Conservation (phyloP, 164 flowering plant genomes). For the Litsea cubeba region DNA sequence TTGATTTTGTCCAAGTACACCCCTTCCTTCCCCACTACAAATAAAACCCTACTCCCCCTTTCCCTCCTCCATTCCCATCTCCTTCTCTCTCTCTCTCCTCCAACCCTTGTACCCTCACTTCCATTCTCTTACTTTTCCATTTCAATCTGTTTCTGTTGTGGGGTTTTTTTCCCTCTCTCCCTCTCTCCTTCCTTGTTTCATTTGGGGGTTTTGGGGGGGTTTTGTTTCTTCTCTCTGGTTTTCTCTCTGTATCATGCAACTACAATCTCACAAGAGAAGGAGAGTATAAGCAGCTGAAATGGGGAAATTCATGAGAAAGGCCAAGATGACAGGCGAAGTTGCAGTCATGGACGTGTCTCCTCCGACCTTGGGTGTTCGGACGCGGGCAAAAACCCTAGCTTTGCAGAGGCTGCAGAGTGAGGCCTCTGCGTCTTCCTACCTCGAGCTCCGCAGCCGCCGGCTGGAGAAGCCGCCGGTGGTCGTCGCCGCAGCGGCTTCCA, state of each 20-base stretch:
- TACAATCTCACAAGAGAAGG: too few species aligned
- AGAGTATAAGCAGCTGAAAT: conserved; percentile 18
- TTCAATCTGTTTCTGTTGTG: background rate
- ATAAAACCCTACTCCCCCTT: background rate
- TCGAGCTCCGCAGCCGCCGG: conserved; percentile 71
- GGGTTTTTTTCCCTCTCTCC: background rate
- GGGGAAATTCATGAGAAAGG: conserved; percentile 81
- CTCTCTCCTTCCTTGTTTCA: background rate
- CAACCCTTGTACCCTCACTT: background rate
- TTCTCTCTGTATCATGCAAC: background rate
- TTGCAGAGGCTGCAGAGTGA: conserved; percentile 40
- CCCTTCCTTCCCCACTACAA: background rate
- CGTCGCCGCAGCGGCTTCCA: background rate
- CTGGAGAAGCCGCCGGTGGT: conserved; percentile 42
- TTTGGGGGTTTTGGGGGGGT: background rate
- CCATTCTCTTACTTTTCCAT: background rate
- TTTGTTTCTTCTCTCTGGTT: background rate
- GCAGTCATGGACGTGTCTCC: conserved; percentile 55
- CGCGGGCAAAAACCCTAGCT: conserved; percentile 82
- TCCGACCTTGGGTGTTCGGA: conserved; percentile 55
- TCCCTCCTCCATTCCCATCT: background rate
- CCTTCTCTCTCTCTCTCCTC: background rate
- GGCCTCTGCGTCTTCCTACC: conserved; percentile 6
- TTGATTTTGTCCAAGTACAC: background rate
- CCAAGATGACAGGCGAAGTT: conserved; percentile 49